These are phyloP conservation scores for Purpureocillium lavendulum DNA, from an alignment of 2,329 filamentous ascomycete species.

Conservation along the genomic window DNA sequence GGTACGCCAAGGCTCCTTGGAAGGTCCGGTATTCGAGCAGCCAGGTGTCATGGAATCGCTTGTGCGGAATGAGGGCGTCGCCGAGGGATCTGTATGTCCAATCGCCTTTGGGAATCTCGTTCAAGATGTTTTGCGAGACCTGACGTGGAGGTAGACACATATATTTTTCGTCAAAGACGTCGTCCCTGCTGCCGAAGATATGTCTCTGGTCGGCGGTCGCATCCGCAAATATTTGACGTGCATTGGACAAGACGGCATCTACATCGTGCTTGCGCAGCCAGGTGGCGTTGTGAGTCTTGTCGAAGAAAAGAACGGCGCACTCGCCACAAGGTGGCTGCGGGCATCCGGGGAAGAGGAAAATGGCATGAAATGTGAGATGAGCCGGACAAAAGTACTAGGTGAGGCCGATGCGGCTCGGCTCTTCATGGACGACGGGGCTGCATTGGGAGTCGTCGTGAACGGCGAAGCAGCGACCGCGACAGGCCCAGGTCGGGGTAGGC, in stretches of 20 bases:
- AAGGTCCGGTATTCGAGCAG: constrained; percentile 20
- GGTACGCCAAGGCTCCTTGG: constrained; percentile 14
- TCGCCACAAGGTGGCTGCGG: constrained; percentile 24
- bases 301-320: constrained; percentile 21
- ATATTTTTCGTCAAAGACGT: too few relatives aligned
- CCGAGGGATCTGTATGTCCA: constrained; percentile 13
- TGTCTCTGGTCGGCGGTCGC: constrained; percentile 3
- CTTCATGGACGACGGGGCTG: constrained; percentile 13
- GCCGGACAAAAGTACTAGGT: constrained; percentile 21
- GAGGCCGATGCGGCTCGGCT: constrained; percentile 8
- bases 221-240: neutral
- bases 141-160: neutral
- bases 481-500: constrained; percentile 5
- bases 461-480: constrained; percentile 16
- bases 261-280: constrained; percentile 15
- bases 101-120: constrained; percentile 14
- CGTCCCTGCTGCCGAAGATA: constrained; percentile 3
- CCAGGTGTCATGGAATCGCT: constrained; percentile 9
- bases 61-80: constrained; percentile 14
- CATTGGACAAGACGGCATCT: constrained; percentile 2
- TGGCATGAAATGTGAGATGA: constrained; percentile 18
- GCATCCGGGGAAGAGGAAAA: constrained; percentile 6
- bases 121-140: constrained; percentile 1
- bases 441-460: neutral
- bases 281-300: constrained; percentile 3